Conservation (phyloP, 1,139 yeast species). For the Suhomyces anneliseae region DNA sequence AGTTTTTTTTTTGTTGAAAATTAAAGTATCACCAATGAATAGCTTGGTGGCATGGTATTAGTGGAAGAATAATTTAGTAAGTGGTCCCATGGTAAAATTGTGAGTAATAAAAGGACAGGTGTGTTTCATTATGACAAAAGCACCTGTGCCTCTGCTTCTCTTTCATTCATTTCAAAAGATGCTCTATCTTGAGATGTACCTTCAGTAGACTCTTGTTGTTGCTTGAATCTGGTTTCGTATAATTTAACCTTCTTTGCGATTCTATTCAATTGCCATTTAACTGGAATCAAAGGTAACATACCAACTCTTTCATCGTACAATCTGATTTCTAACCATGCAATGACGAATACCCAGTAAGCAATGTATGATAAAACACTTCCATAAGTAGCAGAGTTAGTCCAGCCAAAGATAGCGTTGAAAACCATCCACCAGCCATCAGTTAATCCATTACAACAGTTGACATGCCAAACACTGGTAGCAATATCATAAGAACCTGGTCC, state of each 20-base stretch:
- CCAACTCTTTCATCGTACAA: slow-evolving; percentile 35
- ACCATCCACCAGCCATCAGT: slow-evolving; percentile 53
- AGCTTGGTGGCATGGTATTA: no score
- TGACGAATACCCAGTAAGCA: slow-evolving; percentile 38
- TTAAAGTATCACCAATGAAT: no score
- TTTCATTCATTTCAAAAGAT: slow-evolving; percentile 3
- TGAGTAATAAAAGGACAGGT: no score
- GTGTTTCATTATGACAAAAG: slow-evolving; percentile 1
- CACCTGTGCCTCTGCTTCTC: slow-evolving; percentile 13
- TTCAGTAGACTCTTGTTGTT: slow-evolving; percentile 2
- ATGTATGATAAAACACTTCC: slow-evolving; percentile 44
- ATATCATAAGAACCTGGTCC: slow-evolving; percentile 52
- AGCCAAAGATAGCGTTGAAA: slow-evolving; percentile 46
- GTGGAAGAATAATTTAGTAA: no score
- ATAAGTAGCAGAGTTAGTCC: slow-evolving; percentile 52
- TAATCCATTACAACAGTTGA: slow-evolving; percentile 49
- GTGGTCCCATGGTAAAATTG: no score
- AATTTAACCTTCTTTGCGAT: slow-evolving; percentile 21
- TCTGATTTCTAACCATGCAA: slow-evolving; percentile 22
- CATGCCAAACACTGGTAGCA: slow-evolving; percentile 46
- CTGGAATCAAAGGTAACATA: slow-evolving; percentile 29
- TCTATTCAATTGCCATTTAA: slow-evolving; percentile 25
- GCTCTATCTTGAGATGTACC: neutral
- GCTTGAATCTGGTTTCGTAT: slow-evolving; percentile 15
- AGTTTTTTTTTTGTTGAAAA: no score